Conservation (phyloP, 768 basidiomycete genomes). For the Coprinopsis strossmayeri region DNA sequence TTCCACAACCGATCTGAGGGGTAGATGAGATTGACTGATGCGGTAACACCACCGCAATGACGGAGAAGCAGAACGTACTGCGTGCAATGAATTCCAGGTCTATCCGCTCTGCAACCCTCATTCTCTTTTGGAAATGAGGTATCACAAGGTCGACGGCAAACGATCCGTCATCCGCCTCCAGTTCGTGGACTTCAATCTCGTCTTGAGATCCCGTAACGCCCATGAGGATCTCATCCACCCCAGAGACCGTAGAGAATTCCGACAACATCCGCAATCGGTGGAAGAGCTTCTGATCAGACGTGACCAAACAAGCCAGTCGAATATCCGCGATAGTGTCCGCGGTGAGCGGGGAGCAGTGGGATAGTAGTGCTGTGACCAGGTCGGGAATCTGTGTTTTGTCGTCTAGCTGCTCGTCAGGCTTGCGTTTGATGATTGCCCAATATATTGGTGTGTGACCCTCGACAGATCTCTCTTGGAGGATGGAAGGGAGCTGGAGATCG, state of each 20-base stretch:
- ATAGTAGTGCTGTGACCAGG: conserved; percentile 44
- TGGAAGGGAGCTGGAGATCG: conserved; percentile 39
- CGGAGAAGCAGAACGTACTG: conserved; percentile 21
- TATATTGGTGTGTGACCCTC: conserved; percentile 64
- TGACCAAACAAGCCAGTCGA: conserved; percentile 59
- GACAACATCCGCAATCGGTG: conserved; percentile 49
- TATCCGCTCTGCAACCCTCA: conserved; percentile 53
- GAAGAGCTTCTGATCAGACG: conserved; percentile 55
- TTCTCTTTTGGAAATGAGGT: conserved; percentile 62
- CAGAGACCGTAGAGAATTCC: conserved; percentile 45
- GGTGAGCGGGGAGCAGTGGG: conserved; percentile 40
- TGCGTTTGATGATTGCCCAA: conserved; percentile 65
- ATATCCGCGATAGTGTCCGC: conserved; percentile 48
- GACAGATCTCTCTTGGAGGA: conserved; percentile 59
- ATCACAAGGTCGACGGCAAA: conserved; percentile 50
- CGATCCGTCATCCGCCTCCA: conserved; percentile 39
- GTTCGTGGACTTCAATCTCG: conserved; percentile 47
- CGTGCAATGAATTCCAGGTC: conserved; percentile 61
- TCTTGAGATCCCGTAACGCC: conserved; percentile 42
- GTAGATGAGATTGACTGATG: not conserved
- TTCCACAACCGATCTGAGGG: conserved; percentile 50
- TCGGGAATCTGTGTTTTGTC: conserved; percentile 27
- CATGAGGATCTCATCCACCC: conserved; percentile 46
- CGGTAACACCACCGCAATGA: not conserved
- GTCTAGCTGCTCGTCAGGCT: conserved; percentile 27